Percentiles rank a stretch among this genome's conserved stretches.
Evolutionary conservation across 208 protist genomes (phyloP).

Genomic region (Kentomonas sorsogonicus): DNA sequence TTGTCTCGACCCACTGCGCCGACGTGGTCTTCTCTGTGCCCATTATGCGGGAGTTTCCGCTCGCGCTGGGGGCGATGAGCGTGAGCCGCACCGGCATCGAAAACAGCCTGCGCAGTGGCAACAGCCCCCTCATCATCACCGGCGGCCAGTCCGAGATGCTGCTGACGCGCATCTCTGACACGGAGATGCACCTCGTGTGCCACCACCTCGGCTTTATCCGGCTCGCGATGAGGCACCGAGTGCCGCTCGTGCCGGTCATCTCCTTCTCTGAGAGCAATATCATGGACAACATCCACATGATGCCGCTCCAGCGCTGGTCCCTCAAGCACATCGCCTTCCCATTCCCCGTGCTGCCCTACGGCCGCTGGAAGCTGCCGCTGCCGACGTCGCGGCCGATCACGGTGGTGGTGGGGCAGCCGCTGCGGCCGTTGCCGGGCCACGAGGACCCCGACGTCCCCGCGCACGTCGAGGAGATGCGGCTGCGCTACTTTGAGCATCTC

Average conservation of each 20-base stretch:
- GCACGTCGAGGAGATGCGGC: constrained; percentile 32
- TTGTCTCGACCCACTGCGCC: constrained; percentile 45
- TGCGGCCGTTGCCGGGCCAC: constrained; percentile 32
- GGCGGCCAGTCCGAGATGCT: constrained; percentile 78
- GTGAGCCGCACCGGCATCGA: constrained; percentile 47
- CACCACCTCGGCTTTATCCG: constrained; percentile 67
- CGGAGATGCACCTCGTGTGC: constrained; percentile 62
- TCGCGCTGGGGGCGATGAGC: constrained; percentile 34
- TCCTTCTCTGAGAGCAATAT: constrained; percentile 68
- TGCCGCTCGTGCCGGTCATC: constrained; percentile 57
- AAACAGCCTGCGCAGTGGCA: constrained; percentile 27
- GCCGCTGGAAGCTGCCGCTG: constrained; percentile 48
- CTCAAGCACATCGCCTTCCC: constrained; percentile 55
- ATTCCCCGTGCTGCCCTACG: constrained; percentile 51
- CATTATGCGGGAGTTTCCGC: constrained; percentile 51
- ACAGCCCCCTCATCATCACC: constrained; percentile 59
- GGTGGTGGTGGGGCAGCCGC: constrained; percentile 50
- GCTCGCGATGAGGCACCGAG: constrained; percentile 40
- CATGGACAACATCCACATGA: constrained; percentile 49
- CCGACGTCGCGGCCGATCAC: constrained; percentile 34
- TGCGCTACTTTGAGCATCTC: constrained; percentile 53
- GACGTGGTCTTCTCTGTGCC: constrained; percentile 63
- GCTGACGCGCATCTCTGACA: constrained; percentile 24
- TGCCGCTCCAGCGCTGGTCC: constrained; percentile 44
- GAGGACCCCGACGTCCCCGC: constrained; percentile 25